Percentiles rank a stretch among this genome's conserved stretches.
Conservation (phyloP, 192 early-diverging fungal genomes). For the Blastocladiella britannica region DNA sequence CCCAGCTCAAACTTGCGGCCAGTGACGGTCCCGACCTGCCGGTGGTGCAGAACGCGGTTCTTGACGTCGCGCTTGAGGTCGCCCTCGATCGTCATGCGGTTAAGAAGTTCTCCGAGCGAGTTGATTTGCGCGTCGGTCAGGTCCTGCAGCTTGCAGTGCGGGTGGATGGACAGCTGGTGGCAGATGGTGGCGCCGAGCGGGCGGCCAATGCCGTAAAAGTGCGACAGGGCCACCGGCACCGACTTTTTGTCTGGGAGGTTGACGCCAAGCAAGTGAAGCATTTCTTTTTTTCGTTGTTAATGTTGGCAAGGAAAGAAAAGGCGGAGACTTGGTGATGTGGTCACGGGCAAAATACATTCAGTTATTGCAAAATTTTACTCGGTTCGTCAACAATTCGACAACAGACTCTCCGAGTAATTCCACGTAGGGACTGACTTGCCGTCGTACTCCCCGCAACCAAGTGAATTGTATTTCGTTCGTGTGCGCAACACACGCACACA, state of each 20-base stretch:
- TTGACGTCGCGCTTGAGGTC: constrained; percentile 48
- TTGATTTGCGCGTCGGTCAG: constrained; percentile 73
- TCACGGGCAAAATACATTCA: too few relatives aligned
- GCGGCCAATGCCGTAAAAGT: constrained; percentile 81
- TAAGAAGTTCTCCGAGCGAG: constrained; percentile 59
- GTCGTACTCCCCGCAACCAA: too few relatives aligned
- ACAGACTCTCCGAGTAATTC: too few relatives aligned
- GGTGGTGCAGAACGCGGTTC: constrained; percentile 51
- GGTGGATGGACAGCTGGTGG: constrained; percentile 62
- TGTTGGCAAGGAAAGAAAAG: too few relatives aligned
- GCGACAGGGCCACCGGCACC: constrained; percentile 57
- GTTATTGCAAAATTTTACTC: too few relatives aligned
- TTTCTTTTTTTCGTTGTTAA: too few relatives aligned
- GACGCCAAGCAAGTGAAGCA: constrained; percentile 82
- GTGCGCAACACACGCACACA: too few relatives aligned
- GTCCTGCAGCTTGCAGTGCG: constrained; percentile 64
- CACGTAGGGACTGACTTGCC: too few relatives aligned
- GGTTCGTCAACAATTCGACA: too few relatives aligned
- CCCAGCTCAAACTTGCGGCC: constrained; percentile 70
- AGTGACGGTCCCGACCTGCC: constrained; percentile 48
- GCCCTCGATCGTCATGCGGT: constrained; percentile 69
- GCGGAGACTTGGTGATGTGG: too few relatives aligned
- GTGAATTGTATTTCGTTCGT: too few relatives aligned
- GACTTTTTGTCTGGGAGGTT: constrained; percentile 81
- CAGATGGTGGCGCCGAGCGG: constrained; percentile 52